Conservation (phyloP, 140 eudicot species). For the Oenanthe javanica region DNA sequence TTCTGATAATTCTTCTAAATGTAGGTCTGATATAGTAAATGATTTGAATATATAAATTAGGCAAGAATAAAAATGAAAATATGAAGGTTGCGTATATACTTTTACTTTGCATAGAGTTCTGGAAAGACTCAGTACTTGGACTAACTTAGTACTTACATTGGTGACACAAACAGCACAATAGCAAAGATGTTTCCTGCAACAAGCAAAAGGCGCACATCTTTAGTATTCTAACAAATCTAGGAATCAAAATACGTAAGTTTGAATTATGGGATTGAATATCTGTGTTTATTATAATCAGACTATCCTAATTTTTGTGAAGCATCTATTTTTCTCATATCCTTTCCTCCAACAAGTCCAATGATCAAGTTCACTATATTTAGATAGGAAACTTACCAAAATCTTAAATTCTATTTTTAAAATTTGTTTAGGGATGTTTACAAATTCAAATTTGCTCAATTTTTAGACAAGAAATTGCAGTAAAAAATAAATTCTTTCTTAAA, state of each 20-base stretch:
- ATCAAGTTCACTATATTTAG: not conserved
- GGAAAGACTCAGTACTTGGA: not conserved
- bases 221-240: not conserved
- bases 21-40: slow-evolving; percentile 41
- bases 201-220: not conserved
- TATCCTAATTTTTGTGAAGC: not conserved
- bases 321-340: not conserved
- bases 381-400: not conserved
- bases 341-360: not conserved
- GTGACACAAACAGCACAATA: slow-evolving; percentile 47
- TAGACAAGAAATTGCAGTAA: not conserved
- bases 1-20: slow-evolving; percentile 43
- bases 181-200: slow-evolving; percentile 52
- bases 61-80: not conserved
- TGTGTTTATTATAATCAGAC: not conserved
- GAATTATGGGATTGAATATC: not conserved
- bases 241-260: not conserved
- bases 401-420: no score
- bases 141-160: slow-evolving; percentile 34
- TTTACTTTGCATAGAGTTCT: not conserved
- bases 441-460: not conserved
- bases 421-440: not conserved
- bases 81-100: not conserved
- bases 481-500: not conserved
- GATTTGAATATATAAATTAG: not conserved